These are phyloP conservation scores for Paraconiothyrium brasiliense DNA, from an alignment of 2,329 filamentous ascomycete genomes.

Conservation along the genomic window DNA sequence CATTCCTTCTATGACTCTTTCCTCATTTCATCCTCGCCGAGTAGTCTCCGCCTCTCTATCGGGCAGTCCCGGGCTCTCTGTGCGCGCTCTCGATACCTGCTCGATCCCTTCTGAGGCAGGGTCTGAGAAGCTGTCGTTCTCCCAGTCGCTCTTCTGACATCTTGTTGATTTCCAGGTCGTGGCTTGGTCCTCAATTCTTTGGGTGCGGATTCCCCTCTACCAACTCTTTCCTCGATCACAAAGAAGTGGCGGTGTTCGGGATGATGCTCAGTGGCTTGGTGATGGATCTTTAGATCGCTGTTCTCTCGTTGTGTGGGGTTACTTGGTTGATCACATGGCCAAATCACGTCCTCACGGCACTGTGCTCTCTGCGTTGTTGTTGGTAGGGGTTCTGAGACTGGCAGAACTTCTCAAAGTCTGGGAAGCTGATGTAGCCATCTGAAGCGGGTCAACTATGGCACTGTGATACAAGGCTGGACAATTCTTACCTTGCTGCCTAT, in stretches of 20 bases:
- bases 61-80: neutral
- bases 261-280: conserved; percentile 21
- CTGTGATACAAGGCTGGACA: neutral
- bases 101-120: neutral
- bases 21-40: neutral
- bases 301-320: conserved; percentile 14
- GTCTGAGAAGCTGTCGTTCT: neutral
- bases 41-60: neutral
- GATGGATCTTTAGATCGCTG: conserved; percentile 14
- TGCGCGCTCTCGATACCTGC: neutral
- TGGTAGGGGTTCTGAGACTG: conserved; percentile 42
- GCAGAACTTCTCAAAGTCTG: conserved; percentile 74
- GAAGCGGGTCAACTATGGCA: conserved; percentile 26
- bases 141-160: neutral
- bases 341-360: conserved; percentile 46
- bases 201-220: conserved; percentile 15
- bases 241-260: conserved; percentile 19
- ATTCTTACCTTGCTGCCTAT: conserved; percentile 49
- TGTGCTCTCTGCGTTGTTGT: conserved; percentile 37
- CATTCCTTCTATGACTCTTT: neutral
- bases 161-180: neutral
- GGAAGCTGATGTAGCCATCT: conserved; percentile 76
- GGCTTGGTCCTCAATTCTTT: neutral
- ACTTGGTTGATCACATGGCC: conserved; percentile 14
- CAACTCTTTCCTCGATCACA: conserved; percentile 15